Evolutionary conservation across 2,329 filamentous ascomycete genomes (phyloP).

Genomic region (Nemania sp.): DNA sequence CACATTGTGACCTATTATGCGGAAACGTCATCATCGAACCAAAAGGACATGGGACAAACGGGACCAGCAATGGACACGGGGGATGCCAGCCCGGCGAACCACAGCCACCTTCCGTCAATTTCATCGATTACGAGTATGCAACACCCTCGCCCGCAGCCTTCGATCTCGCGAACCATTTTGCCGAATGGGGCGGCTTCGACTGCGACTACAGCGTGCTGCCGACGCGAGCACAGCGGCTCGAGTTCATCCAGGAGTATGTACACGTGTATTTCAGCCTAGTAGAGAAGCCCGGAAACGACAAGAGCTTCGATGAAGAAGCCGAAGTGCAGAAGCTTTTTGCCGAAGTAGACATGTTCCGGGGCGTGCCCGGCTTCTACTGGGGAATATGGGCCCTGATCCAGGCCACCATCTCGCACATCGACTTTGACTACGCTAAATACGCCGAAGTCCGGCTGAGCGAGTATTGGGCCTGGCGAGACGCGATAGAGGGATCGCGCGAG

Average conservation of each 20-base stretch:
- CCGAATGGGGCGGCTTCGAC: constrained; percentile 96
- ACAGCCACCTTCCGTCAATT: constrained; percentile 63
- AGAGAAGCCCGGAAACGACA: constrained; percentile 36
- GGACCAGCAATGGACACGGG: constrained; percentile 30
- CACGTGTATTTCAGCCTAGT: constrained; percentile 68
- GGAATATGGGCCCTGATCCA: constrained; percentile 97
- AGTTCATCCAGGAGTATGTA: constrained; percentile 85
- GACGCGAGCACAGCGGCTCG: constrained; percentile 72
- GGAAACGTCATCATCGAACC: constrained; percentile 92
- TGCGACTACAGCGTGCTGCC: constrained; percentile 88
- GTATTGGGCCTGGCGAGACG: constrained; percentile 90
- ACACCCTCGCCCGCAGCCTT: constrained; percentile 93
- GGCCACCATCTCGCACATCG: constrained; percentile 89
- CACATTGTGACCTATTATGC: constrained; percentile 93
- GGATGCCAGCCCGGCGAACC: constrained; percentile 41
- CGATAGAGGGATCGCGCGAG: constrained; percentile 66
- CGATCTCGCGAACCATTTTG: constrained; percentile 96
- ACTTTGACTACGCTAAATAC: constrained; percentile 95
- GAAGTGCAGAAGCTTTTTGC: constrained; percentile 72
- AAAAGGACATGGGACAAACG: constrained; percentile 38
- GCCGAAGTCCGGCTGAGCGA: constrained; percentile 85
- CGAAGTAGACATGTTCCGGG: constrained; percentile 86
- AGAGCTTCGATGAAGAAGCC: constrained; percentile 52
- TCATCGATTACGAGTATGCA: constrained; percentile 99
- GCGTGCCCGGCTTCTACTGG: constrained; percentile 88